Percentiles rank a stretch among this genome's conserved stretches.
These are phyloP conservation scores for Salix suchowensis DNA, from an alignment of 345 rosid species.

Conservation along the genomic window DNA sequence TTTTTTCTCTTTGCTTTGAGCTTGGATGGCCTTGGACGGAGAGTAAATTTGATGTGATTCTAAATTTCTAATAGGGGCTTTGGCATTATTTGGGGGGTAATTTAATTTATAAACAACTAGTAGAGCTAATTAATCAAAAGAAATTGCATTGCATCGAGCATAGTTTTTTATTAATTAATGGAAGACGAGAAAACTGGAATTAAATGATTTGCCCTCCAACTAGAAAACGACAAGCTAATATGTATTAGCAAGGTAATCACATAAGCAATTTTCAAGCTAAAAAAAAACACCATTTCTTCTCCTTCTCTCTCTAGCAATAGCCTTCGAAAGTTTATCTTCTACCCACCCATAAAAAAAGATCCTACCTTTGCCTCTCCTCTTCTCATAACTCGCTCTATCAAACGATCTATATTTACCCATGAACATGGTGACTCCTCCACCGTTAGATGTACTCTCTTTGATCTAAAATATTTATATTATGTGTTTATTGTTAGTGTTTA, in stretches of 20 bases:
- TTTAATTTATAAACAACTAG: not conserved
- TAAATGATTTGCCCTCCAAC: too few relatives aligned
- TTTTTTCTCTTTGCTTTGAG: not conserved
- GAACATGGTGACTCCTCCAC: conserved; percentile 80
- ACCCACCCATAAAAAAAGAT: not conserved
- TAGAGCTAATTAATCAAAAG: not conserved
- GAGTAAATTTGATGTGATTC: not conserved
- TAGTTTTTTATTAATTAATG: too few relatives aligned
- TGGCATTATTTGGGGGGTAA: not conserved
- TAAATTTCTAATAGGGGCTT: not conserved
- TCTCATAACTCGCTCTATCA: conserved; percentile 29
- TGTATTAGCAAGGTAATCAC: conserved; percentile 6
- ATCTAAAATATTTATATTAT: too few relatives aligned
- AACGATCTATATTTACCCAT: too few relatives aligned
- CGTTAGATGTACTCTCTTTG: conserved; percentile 50
- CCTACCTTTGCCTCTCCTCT: conserved; percentile 16
- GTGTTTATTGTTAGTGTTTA: too few relatives aligned
- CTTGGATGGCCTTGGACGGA: not conserved
- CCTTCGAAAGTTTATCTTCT: not conserved
- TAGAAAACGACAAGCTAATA: too few relatives aligned
- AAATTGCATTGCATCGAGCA: not conserved
- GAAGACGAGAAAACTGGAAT: too few relatives aligned
- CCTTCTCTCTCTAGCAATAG: conserved; percentile 24
- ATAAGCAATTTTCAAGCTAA: conserved; percentile 26
- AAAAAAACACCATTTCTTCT: not conserved